Evolutionary conservation across 2,329 filamentous ascomycete species (phyloP), one percentile per base, ranked within the genome.

Genomic region (Talaromyces sp.): DNA sequence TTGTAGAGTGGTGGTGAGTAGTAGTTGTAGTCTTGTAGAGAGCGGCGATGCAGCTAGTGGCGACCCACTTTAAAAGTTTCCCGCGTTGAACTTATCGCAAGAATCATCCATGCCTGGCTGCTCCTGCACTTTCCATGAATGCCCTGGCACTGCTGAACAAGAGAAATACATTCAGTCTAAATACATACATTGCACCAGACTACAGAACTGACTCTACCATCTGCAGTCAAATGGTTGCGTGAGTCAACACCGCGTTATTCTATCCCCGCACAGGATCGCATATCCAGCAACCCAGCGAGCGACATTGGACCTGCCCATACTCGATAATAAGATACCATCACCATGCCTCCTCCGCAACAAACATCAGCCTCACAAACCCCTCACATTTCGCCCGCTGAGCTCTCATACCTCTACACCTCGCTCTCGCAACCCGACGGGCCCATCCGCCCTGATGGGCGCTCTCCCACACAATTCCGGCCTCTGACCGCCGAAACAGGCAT

Each of bases 361-460:
- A 85, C 87, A 71, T 76, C 75, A 33, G 75, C 76, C 61, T 75
- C 76, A 1, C 76, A 78, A 66, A 73, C 74, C 57, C 76, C 85
- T 52, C 88, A 92, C 69, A 89, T 98, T 76, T 97, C 93, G 59
- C 94, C 95, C 55, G 92, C 95, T 71, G 95, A 99, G 81, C 90
- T 99, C 71, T 92, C 93, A 69, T 99, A 97, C 81, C 87, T 98
- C 57, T 92, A 96, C 82, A 87, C 86, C 66, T 93, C 94, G 5
- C 91, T 99, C 71, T 85, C 87, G 7, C 88, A 93, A 63, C 92
- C 92, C 10, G 66, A 72, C 56, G 69, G 64, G 34, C 92, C 95
- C 23, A 89, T 98, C 74, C 92, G 95, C 28, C 91, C 94, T 27
- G 95, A 99, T 76, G 90, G 89, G 65, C 91, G 93, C 71, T 79